Base-by-base conservation (phyloP, 768 basidiomycete genomes). In the Rhizopogon vesiculosus region DNA sequence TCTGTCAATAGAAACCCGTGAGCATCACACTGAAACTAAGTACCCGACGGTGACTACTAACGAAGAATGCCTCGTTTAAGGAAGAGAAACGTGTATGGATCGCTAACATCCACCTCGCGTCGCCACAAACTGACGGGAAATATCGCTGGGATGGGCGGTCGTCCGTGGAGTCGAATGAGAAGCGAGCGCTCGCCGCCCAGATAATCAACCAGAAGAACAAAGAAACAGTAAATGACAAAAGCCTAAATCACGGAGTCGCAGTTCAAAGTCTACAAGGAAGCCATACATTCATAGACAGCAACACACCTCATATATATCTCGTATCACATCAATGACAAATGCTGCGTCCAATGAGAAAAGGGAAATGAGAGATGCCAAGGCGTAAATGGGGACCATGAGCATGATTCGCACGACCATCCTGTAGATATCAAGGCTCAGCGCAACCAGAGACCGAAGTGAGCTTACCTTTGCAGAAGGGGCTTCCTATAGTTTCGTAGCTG, bases 331-430 rank as follows among this genome's bases (percentile, higher is more conserved):
- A 57, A 99, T 95, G 58, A 97, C 87, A 75, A 98, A 98, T 0
- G 97, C 97, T 2, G 90, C 93, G 66, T 96, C 89, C 53, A 98
- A 76, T 0, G 94, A 97, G 74, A 94, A 92, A 41, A 99, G 77
- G 0, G 96, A 93, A 58, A 98, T 93, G 61, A 98, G 76, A 3
- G 93, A 94, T 0, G 97, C 81, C 29, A 98, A 76, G 1, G 85
- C 93, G 68, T 99, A 98, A 29, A 98, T 75, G 0, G 96, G 96
- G 5, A 91, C 91, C 94, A 98, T 98, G 62, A 98, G 59, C 90
- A 98, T 93, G 66, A 98, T 97, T 45, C 97, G 82, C 43, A 97
- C 80, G 48, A 96, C 94, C 82, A 91, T 89, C 60, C 96, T 89
- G 8, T 56, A 12, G 64, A 25, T 5, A 43, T 55, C 43, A n/a